phyloP scores from a whole-genome alignment of 352 stramenopile genomes.

The Hyaloperonospora arabidopsidis region DNA sequence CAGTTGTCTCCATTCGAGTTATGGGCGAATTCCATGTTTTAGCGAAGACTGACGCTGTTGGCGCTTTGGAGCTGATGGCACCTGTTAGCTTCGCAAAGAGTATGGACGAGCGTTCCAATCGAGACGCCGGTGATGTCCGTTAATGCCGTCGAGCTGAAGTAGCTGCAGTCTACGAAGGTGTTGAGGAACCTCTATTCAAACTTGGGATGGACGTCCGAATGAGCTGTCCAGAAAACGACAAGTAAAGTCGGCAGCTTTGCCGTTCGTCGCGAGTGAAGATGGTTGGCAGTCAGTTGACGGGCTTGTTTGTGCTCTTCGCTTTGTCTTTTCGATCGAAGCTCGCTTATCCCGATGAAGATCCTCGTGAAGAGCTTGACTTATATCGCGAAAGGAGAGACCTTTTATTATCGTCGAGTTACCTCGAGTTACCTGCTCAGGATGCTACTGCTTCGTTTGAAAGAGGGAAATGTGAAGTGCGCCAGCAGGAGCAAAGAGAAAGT shows the following conservation, averaged over 20 bases:
- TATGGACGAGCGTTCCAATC: too few species aligned
- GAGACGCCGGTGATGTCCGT: conserved; percentile 8
- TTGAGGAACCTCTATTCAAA: too few species aligned
- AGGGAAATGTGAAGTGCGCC: conserved; percentile 24
- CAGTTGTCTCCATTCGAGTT: conserved; percentile 10
- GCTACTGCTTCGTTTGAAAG: conserved; percentile 1
- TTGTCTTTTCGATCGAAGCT: conserved; percentile 10
- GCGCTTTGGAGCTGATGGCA: too few species aligned
- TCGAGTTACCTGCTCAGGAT: not conserved
- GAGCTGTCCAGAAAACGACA: conserved; percentile 8
- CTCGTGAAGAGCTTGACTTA: conserved; percentile 1
- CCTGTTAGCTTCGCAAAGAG: too few species aligned
- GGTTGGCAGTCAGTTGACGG: conserved; percentile 13
- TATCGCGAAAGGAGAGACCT: too few species aligned
- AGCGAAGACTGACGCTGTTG: too few species aligned
- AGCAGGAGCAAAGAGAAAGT: conserved; percentile 17
- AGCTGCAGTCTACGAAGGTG: too few species aligned
- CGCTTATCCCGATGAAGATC: conserved; percentile 11
- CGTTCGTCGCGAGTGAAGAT: conserved; percentile 16
- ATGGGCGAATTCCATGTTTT: conserved; percentile 4
- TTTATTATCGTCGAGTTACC: too few species aligned
- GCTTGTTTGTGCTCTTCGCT: conserved; percentile 17
- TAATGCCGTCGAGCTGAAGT: too few species aligned
- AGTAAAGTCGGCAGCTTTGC: conserved; percentile 14
- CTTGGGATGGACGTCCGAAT: conserved; percentile 29